A percentile compares a stretch with the other conserved stretches of the same genome.
phyloP scores from a whole-genome alignment of 2,329 filamentous ascomycete species.

The Colletotrichum tofieldiae region DNA sequence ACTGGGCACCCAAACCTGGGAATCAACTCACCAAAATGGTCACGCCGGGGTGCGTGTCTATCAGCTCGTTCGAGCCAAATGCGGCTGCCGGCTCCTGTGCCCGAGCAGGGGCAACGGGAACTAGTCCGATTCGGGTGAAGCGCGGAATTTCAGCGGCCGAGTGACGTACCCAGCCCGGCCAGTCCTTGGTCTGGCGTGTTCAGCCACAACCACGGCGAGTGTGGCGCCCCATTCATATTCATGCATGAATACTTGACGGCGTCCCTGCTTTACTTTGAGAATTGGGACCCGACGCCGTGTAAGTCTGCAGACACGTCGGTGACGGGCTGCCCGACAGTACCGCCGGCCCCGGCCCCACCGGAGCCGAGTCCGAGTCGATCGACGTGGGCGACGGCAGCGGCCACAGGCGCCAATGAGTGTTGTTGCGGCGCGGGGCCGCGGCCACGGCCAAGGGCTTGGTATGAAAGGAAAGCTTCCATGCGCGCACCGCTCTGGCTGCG shows the following conservation, averaged over 20 bases:
- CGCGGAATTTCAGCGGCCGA: not conserved
- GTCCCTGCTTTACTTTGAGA: not conserved
- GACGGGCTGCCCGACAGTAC: not conserved
- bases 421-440: not conserved
- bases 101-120: not conserved
- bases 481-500: not conserved
- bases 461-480: not conserved
- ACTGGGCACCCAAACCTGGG: not conserved
- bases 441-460: not conserved
- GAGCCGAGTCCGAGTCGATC: not conserved
- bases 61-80: too few species aligned
- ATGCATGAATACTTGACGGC: not conserved
- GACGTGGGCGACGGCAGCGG: not conserved
- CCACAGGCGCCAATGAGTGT: not conserved
- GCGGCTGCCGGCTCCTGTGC: too few species aligned
- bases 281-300: not conserved
- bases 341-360: not conserved
- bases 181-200: not conserved
- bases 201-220: not conserved
- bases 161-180: not conserved
- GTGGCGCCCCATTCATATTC: not conserved
- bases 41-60: not conserved
- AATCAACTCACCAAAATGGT: not conserved
- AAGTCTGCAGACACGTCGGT: not conserved
- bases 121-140: not conserved